phyloP scores from a whole-genome alignment of 441 rosid genomes.

The Eutrema salsugineum region DNA sequence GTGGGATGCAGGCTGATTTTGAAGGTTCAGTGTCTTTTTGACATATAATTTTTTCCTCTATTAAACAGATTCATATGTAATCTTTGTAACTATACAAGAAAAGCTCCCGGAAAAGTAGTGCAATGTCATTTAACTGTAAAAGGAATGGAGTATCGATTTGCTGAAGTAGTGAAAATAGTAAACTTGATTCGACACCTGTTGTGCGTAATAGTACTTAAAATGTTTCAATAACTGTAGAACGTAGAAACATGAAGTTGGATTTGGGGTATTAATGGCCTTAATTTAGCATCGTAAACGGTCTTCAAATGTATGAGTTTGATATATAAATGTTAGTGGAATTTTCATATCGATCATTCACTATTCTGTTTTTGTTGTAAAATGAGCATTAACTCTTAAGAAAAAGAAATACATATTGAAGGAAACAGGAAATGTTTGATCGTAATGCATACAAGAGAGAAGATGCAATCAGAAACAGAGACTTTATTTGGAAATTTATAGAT shows the following conservation, averaged over 20 bases:
- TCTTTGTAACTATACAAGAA: constrained; percentile 19
- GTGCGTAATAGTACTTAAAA: neutral
- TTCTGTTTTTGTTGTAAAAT: neutral
- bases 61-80: constrained; percentile 3
- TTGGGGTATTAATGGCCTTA: neutral
- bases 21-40: constrained; percentile 10
- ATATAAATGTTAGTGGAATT: neutral
- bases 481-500: neutral
- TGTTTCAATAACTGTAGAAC: neutral
- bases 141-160: neutral
- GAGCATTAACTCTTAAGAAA: neutral
- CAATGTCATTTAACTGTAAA: neutral
- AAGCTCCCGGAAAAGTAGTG: neutral
- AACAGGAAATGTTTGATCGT: neutral
- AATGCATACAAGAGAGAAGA: neutral
- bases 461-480: neutral
- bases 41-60: neutral
- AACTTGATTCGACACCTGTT: neutral
- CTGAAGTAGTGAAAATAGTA: neutral
- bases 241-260: neutral
- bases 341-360: neutral
- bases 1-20: constrained; percentile 41
- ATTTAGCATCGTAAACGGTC: neutral
- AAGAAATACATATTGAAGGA: neutral
- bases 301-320: neutral